These are phyloP conservation scores for Solanum pimpinellifolium DNA, from an alignment of 257 asterid species.

Conservation along the genomic window DNA sequence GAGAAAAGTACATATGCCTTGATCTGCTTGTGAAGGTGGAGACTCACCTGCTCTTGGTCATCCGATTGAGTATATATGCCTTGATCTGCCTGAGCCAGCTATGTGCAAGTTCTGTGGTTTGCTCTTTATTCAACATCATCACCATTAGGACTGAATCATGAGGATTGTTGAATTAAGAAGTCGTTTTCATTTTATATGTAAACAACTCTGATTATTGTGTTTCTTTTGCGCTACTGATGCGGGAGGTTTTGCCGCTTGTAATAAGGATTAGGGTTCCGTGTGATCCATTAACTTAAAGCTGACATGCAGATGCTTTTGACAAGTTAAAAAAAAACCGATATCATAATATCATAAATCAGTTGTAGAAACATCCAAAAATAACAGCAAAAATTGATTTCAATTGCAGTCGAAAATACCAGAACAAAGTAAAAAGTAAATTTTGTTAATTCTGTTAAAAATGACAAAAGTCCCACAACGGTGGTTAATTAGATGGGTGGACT, in stretches of 20 bases:
- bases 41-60: conserved; percentile 80
- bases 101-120: conserved; percentile 87
- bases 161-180: neutral
- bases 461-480: too few relatives aligned
- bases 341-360: too few relatives aligned
- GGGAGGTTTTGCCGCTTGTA: neutral
- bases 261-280: neutral
- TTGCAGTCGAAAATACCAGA: too few relatives aligned
- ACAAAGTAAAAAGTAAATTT: too few relatives aligned
- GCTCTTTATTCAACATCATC: conserved; percentile 63
- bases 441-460: too few relatives aligned
- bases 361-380: too few relatives aligned
- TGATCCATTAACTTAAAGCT: neutral
- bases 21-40: neutral
- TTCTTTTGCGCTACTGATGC: neutral
- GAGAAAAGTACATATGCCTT: too few relatives aligned
- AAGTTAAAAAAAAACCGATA: neutral
- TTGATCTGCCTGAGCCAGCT: conserved; percentile 71
- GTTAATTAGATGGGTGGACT: too few relatives aligned
- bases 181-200: neutral
- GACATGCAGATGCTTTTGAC: neutral
- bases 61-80: conserved; percentile 90
- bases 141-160: conserved; percentile 26
- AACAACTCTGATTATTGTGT: neutral
- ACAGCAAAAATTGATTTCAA: too few relatives aligned